Evolutionary conservation across 176 grass and related monocot genomes (phyloP), one percentile per base, ranked within the genome.

Genomic region (Oryza glumipatula): DNA sequence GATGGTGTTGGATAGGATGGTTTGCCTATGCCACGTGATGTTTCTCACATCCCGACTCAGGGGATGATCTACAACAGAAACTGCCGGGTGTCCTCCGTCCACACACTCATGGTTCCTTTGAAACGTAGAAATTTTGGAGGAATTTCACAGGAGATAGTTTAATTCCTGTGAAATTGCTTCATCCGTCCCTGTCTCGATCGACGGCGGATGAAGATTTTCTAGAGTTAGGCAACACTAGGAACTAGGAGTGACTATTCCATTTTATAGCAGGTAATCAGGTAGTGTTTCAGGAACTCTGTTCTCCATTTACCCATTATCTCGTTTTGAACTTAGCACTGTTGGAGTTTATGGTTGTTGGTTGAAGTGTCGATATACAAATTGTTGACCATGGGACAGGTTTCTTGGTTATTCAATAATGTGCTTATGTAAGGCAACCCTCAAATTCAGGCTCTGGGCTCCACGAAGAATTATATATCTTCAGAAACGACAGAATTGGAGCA

Each of bases 391-490:
- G 71, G 63, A 51, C 78, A 72, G 60, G 9, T 86, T 48, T 69
- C 48, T 82, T 76, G 33, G 58, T 26, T 74, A 22, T 80, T 38
- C 28, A 69, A 49, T 30, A 36, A 44, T 32, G 11, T 56, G 48
- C 28, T 75, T 13, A n/a, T 33, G 48, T 76, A 33, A 36, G 16
- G 17, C 13, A 54, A 12, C 56, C 78, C 88, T 48, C 16, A 47
- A 79, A 83, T 78, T 83, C 73, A 82, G 88, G 83, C 47, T 64
- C 68, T 64, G 67, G 79, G 79, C 74, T 83, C 83, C 84, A 86
- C 36, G 15, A 39, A 26, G 41, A 82, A 89, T 72, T 72, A 73
- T 73, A 46, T 22, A 69, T 45, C 56, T 23, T 21, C 13, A 78
- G 16, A 83, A 82, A 36, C 83, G 79, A 90, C 84, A 86, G 36